Evolutionary conservation across 495 filamentous ascomycete species (phyloP).

Genomic region (Tuber borchii): DNA sequence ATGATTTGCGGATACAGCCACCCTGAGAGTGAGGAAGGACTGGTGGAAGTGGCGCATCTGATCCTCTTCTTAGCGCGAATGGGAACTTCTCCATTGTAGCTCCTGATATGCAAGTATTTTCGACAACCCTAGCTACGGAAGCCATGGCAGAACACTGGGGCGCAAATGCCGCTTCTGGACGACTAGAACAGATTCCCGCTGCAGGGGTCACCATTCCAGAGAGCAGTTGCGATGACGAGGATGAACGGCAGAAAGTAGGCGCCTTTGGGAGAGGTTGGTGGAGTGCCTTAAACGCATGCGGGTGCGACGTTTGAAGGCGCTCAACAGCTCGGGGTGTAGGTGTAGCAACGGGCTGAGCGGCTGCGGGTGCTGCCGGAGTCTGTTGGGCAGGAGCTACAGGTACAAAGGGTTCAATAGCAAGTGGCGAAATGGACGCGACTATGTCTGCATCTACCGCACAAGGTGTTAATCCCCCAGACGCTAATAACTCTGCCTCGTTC

Average conservation of each 20-base stretch:
- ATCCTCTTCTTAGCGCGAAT: constrained; percentile 25
- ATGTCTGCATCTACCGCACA: constrained; percentile 23
- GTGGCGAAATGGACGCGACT: constrained; percentile 6
- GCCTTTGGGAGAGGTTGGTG: constrained; percentile 49
- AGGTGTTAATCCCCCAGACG: constrained; percentile 33
- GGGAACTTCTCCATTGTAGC: constrained; percentile 35
- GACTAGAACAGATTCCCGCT: constrained; percentile 63
- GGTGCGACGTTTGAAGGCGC: constrained; percentile 44
- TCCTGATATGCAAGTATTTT: constrained; percentile 27
- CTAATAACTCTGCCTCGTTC: constrained; percentile 52
- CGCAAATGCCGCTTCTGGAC: constrained; percentile 43
- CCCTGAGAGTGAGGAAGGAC: constrained; percentile 10
- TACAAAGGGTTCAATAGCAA: constrained; percentile 42
- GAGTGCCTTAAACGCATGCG: constrained; percentile 48
- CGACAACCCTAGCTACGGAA: constrained; percentile 19
- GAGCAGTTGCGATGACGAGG: constrained; percentile 70
- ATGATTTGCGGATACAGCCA: constrained; percentile 17
- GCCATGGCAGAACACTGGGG: constrained; percentile 45
- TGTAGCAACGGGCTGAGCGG: constrained; percentile 31
- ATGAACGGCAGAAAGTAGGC: constrained; percentile 53
- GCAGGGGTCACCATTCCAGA: constrained; percentile 79
- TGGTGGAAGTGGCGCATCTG: constrained; percentile 8
- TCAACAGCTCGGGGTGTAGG: constrained; percentile 57
- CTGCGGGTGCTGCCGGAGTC: constrained; percentile 26
- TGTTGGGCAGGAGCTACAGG: constrained; percentile 12